Percentiles rank a stretch among this genome's conserved stretches.
Evolutionary conservation across 2,329 filamentous ascomycete genomes (phyloP).

Genomic region (Neonectria coccinea): DNA sequence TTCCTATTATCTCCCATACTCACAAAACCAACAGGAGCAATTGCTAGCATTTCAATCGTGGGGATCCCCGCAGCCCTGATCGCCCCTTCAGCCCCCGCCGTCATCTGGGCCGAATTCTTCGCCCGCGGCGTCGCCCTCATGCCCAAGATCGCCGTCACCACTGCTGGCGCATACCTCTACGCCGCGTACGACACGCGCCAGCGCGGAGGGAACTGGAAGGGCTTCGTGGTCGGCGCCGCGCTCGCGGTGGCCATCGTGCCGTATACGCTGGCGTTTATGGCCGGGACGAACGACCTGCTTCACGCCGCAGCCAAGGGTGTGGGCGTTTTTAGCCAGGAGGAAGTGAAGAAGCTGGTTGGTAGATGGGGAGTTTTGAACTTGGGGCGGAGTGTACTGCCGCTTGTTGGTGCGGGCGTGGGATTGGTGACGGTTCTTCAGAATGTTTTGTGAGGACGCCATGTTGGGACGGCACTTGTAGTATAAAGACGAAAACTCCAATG

Average conservation of each 20-base stretch:
- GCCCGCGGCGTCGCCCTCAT: constrained; percentile 52
- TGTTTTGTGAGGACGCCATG: constrained; percentile 13
- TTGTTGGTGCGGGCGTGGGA: constrained; percentile 46
- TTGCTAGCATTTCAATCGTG: constrained; percentile 52
- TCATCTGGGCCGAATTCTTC: constrained; percentile 54
- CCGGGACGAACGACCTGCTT: constrained; percentile 51
- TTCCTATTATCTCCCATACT: not conserved
- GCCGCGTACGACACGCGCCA: constrained; percentile 50
- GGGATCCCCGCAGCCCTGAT: constrained; percentile 49
- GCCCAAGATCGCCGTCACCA: constrained; percentile 51
- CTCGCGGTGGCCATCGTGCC: constrained; percentile 55
- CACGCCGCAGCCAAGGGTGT: constrained; percentile 41
- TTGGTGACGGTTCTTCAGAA: constrained; percentile 37
- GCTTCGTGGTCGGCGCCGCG: constrained; percentile 48
- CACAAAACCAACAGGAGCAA: constrained; percentile 47
- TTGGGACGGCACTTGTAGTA: not conserved
- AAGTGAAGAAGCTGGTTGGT: constrained; percentile 41
- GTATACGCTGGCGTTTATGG: constrained; percentile 55
- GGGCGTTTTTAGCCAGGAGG: constrained; percentile 27
- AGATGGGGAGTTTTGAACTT: constrained; percentile 48
- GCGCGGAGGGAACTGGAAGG: constrained; percentile 49
- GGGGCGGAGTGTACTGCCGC: constrained; percentile 47
- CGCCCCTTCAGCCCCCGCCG: constrained; percentile 46
- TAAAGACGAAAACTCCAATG: not conserved
- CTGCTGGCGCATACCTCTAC: constrained; percentile 51